Base-by-base conservation (phyloP, 2,329 filamentous ascomycete species). In the Talaromyces sp. region DNA sequence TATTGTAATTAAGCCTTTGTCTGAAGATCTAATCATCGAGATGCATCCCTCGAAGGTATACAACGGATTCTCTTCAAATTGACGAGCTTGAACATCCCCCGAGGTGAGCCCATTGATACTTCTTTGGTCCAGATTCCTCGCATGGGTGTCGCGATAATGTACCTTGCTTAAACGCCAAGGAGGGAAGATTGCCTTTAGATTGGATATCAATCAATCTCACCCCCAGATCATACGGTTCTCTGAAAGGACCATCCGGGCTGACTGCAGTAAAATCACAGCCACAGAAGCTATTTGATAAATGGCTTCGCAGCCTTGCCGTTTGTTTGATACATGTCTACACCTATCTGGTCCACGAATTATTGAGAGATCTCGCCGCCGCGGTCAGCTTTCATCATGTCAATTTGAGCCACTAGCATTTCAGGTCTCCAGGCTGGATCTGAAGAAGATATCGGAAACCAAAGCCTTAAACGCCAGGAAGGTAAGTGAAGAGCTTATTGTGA, bases 91-190 rank as follows among this genome's bases (percentile, higher is more conserved):
- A 86, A 93, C 4, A 91, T 95, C 40, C 89, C 90, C 3, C 86
- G 91, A 43, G 91, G 90, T 22, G 80, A 91, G 68, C 78, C 88
- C 1, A 77, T 96, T 8, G 91, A 96, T 70, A 96, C 91, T 1
- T 84, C 86, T 16, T 77, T 86, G 66, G 95, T 97, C 63, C 90
- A 94, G 63, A 91, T 89, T 50, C 96, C 97, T 69, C 87, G 92
- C 43, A 97, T 97, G 92, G 92, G 92, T 40, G 91, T 97, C 11
- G 92, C 92, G 9, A 97, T 92, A 0, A 97, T n/a, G 97, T 71
- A 92, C 92, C 0, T 75, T 97, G 51, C 80, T 97, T 2, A 92
- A 97, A 73, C 81, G 92, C 52, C 96, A 96, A 72, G 92, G 92
- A 43, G 91, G 96, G 75, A 86, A 62, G 91, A 97, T 70, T 95